These are phyloP conservation scores for Colletotrichum lindemuthianum DNA, from an alignment of 2,329 filamentous ascomycete genomes.

Conservation along the genomic window DNA sequence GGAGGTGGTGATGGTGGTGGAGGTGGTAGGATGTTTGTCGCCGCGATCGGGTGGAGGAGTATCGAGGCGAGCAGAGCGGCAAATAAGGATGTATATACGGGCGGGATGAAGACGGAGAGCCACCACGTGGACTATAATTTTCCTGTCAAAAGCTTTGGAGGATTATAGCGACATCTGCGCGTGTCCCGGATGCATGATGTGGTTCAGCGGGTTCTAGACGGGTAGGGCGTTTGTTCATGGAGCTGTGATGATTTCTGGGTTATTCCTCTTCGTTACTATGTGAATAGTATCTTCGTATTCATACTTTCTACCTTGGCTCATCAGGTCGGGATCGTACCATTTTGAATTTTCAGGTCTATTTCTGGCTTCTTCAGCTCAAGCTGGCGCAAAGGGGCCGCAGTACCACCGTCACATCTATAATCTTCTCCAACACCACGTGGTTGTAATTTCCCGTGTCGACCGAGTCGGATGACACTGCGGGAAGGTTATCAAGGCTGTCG, in stretches of 20 bases:
- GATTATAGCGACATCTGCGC: conserved; percentile 32
- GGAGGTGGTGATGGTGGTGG: conserved; percentile 19
- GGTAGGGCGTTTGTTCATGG: conserved; percentile 18
- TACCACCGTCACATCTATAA: neutral
- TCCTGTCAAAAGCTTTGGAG: conserved; percentile 42
- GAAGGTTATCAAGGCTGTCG: neutral
- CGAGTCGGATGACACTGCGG: neutral
- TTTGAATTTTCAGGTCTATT: too few relatives aligned
- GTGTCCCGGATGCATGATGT: conserved; percentile 35
- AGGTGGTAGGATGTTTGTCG: conserved; percentile 40
- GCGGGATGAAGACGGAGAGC: conserved; percentile 36
- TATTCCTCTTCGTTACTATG: too few relatives aligned
- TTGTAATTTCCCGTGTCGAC: neutral
- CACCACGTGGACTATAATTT: conserved; percentile 43
- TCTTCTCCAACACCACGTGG: neutral
- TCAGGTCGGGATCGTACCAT: too few relatives aligned
- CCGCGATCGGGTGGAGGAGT: conserved; percentile 40
- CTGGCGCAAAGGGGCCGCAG: too few relatives aligned
- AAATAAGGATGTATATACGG: conserved; percentile 35
- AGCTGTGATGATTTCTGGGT: too few relatives aligned
- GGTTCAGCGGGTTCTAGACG: conserved; percentile 33
- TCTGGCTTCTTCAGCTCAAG: too few relatives aligned
- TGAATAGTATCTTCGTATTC: too few relatives aligned
- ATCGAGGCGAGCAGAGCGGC: conserved; percentile 39
- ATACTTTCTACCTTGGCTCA: too few relatives aligned